Percentiles rank a stretch among this genome's conserved stretches.
phyloP scores from a whole-genome alignment of 1,284 basidiomycete genomes.

The Rhodofomes roseus region DNA sequence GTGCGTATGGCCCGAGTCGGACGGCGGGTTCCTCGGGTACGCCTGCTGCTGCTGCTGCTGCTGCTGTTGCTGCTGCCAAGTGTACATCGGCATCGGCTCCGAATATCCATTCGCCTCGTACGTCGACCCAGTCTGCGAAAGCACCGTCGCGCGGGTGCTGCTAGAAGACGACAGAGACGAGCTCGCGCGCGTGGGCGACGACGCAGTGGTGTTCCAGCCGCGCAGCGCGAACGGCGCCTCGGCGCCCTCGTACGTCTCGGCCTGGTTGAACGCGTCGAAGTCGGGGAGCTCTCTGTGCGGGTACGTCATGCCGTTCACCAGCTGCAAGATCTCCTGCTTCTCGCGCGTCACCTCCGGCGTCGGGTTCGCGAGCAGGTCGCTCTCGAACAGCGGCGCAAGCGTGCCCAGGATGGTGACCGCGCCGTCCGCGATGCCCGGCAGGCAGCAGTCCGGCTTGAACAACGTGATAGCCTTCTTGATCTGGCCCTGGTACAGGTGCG shows the following conservation, averaged over 20 bases:
- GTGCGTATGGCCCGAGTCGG: neutral
- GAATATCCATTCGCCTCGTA: neutral
- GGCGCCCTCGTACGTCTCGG: neutral
- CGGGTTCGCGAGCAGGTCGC: slow-evolving; percentile 43
- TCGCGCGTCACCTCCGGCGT: slow-evolving; percentile 53
- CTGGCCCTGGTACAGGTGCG: slow-evolving; percentile 65
- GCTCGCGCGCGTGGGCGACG: neutral
- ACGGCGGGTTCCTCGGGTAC: neutral
- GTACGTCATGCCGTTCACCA: slow-evolving; percentile 71
- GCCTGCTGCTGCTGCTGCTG: neutral
- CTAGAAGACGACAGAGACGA: neutral
- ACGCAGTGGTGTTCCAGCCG: neutral
- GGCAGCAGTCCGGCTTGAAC: slow-evolving; percentile 58
- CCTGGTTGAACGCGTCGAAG: neutral
- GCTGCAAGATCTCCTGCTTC: slow-evolving; percentile 55
- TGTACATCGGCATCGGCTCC: neutral
- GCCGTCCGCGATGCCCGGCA: slow-evolving; percentile 62
- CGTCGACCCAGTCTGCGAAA: neutral
- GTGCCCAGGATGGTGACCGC: slow-evolving; percentile 63
- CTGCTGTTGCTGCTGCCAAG: neutral
- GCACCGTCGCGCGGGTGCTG: neutral
- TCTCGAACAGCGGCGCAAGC: slow-evolving; percentile 65
- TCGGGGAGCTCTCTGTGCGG: slow-evolving; percentile 70
- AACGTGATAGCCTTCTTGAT: slow-evolving; percentile 65
- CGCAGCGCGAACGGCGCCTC: neutral